phyloP scores from a whole-genome alignment of 2,329 filamentous ascomycete genomes.

The Curvularia spicifera region DNA sequence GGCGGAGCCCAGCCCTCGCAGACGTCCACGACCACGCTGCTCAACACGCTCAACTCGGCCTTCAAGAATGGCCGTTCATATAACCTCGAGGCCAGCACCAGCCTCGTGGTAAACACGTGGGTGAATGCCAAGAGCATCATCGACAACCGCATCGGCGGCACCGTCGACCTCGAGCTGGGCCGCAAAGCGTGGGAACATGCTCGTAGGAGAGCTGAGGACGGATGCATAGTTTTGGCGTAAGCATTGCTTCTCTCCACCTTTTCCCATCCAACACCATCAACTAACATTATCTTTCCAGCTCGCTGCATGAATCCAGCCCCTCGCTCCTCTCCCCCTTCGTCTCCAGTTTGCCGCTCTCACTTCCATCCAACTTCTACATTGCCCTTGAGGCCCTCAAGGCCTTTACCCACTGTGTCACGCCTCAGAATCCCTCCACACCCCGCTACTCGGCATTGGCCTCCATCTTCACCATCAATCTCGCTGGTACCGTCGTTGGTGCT shows the following conservation, averaged over 20 bases:
- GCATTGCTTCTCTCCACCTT: constrained; percentile 36
- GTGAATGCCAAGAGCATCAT: constrained; percentile 76
- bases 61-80: constrained; percentile 86
- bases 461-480: constrained; percentile 79
- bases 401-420: constrained; percentile 86
- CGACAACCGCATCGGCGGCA: constrained; percentile 74
- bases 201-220: constrained; percentile 90
- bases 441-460: constrained; percentile 82
- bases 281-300: constrained; percentile 60
- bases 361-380: constrained; percentile 77
- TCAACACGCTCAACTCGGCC: constrained; percentile 89
- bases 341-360: constrained; percentile 76
- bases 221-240: constrained; percentile 87
- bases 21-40: constrained; percentile 88
- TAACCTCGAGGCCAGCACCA: constrained; percentile 85
- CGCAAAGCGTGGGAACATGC: constrained; percentile 95
- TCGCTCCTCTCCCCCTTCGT: constrained; percentile 84
- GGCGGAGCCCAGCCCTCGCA: constrained; percentile 72
- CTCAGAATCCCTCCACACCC: constrained; percentile 83
- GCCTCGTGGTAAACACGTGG: constrained; percentile 95
- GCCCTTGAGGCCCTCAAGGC: constrained; percentile 82
- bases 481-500: constrained; percentile 78
- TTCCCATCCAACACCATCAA: background rate
- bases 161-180: constrained; percentile 79
- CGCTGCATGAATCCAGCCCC: constrained; percentile 85